Conservation (phyloP, 192 early-diverging fungal species). For the Glomus cerebriforme region DNA sequence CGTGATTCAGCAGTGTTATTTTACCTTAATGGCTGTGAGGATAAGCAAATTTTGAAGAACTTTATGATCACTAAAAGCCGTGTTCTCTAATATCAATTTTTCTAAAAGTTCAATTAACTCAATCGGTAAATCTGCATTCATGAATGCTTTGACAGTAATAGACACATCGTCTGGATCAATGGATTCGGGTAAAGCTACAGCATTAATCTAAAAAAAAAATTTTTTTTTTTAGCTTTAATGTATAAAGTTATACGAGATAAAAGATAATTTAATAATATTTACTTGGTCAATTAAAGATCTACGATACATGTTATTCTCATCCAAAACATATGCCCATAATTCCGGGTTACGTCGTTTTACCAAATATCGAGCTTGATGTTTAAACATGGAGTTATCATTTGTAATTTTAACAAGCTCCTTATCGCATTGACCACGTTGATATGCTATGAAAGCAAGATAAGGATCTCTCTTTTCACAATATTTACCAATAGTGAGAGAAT, state of each 20-base stretch:
- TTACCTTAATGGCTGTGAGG: conserved; percentile 90
- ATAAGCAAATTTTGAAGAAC: conserved; percentile 98
- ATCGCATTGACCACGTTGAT: conserved; percentile 94
- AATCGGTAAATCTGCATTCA: conserved; percentile 92
- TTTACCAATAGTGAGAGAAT: conserved; percentile 90
- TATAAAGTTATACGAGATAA: too few species aligned
- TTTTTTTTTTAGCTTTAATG: too few species aligned
- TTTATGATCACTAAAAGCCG: conserved; percentile 92
- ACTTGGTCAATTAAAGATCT: conserved; percentile 93
- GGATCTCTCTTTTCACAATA: conserved; percentile 99
- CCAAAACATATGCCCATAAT: conserved; percentile 86
- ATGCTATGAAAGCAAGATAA: conserved; percentile 91
- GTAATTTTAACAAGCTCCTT: conserved; percentile 93
- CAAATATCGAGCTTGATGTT: conserved; percentile 97
- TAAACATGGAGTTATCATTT: conserved; percentile 98
- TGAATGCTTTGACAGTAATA: conserved; percentile 96
- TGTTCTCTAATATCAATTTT: conserved; percentile 92
- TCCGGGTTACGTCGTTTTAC: conserved; percentile 83
- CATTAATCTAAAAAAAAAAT: conserved; percentile 56
- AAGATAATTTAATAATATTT: background rate
- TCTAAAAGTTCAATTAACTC: conserved; percentile 98
- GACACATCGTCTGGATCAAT: conserved; percentile 98
- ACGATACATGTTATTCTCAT: conserved; percentile 77
- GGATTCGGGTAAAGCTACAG: conserved; percentile 90
- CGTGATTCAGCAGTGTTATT: background rate